phyloP scores from a whole-genome alignment of 257 asterid species.

The Gentiana dahurica region DNA sequence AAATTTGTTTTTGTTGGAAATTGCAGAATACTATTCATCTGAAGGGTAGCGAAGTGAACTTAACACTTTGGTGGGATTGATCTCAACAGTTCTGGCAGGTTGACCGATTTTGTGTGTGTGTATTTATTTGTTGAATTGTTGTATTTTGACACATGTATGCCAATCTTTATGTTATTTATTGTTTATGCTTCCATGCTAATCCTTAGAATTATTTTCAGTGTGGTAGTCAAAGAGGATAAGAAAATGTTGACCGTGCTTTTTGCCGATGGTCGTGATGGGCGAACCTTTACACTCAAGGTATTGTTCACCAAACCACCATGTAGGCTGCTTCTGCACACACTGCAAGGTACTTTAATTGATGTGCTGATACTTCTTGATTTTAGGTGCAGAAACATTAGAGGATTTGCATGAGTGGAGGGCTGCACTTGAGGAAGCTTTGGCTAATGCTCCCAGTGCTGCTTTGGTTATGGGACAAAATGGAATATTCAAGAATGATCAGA shows the following conservation, averaged over 20 bases:
- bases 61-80: conserved; percentile 99
- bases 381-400: conserved; percentile 87
- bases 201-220: conserved; percentile 42
- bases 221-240: conserved; percentile 97
- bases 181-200: conserved; percentile 3
- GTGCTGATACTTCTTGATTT: conserved; percentile 13
- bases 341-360: not conserved
- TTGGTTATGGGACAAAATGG: conserved; percentile 72
- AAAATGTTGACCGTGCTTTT: conserved; percentile 85
- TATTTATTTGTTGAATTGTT: conserved; percentile 10
- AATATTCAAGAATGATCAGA: too few relatives aligned
- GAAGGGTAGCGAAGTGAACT: conserved; percentile 77
- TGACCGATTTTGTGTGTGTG: conserved; percentile 35
- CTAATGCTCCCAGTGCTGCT: conserved; percentile 81
- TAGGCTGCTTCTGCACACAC: not conserved
- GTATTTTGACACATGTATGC: conserved; percentile 4
- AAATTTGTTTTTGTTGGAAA: not conserved
- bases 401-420: conserved; percentile 89
- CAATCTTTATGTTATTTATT: conserved; percentile 7
- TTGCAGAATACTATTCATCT: conserved; percentile 62
- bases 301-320: conserved; percentile 1
- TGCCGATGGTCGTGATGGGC: conserved; percentile 94
- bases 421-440: conserved; percentile 94
- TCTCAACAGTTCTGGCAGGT: conserved; percentile 99
- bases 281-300: conserved; percentile 98